These are phyloP conservation scores for Madurella fahalii DNA, from an alignment of 2,329 filamentous ascomycete species.

Conservation along the genomic window DNA sequence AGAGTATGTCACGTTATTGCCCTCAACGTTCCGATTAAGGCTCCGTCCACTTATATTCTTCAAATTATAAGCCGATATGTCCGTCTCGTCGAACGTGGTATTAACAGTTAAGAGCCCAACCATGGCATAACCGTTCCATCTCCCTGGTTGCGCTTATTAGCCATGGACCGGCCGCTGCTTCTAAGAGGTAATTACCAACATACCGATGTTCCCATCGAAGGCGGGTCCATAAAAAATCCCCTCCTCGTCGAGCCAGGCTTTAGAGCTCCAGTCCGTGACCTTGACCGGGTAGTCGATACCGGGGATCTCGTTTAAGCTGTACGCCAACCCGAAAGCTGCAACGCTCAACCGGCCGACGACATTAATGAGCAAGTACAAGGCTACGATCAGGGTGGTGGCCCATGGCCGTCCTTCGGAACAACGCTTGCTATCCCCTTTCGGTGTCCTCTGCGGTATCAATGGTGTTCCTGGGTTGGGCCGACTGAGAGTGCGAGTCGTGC, in stretches of 20 bases:
- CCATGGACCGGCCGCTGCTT: no score
- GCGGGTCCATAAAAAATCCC: no score
- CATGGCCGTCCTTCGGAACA: neutral
- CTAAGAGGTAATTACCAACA: no score
- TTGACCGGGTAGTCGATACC: constrained; percentile 7
- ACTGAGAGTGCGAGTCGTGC: no score
- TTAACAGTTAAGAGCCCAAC: neutral
- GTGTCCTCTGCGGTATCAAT: no score
- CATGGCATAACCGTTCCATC: neutral
- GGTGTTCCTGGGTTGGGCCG: no score
- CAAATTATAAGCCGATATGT: neutral
- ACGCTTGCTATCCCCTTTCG: no score
- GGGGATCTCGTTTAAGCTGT: neutral
- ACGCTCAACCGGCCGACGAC: constrained; percentile 10
- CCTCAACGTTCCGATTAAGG: constrained; percentile 2
- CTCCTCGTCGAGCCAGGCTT: neutral
- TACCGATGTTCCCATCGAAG: no score
- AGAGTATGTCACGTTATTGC: constrained; percentile 5
- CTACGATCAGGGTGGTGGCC: neutral
- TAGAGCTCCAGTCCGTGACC: neutral
- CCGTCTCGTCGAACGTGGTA: neutral
- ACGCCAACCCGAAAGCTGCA: constrained; percentile 10
- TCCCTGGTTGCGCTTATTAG: no score
- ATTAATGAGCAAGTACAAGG: constrained; percentile 1
- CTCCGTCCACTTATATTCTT: neutral